Conservation (phyloP, 1,139 yeast genomes). For the Hansenula lynferdii region DNA sequence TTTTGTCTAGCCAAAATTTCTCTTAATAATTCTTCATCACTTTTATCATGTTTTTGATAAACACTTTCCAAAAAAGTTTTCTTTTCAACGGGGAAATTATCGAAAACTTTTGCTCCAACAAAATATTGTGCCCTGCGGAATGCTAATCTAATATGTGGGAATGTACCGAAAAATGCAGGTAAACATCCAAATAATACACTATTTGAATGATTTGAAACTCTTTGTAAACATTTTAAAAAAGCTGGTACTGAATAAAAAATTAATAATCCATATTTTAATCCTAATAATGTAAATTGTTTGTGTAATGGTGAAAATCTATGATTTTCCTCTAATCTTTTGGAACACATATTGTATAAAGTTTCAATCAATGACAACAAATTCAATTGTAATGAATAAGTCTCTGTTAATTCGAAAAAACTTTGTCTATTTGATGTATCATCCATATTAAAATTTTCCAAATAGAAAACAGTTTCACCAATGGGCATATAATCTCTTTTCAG, state of each 20-base stretch:
- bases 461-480: not conserved
- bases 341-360: not conserved
- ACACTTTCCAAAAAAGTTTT: not conserved
- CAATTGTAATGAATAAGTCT: not conserved
- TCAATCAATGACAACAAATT: not conserved
- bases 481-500: not conserved
- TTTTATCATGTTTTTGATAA: constrained; percentile 1
- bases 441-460: not conserved
- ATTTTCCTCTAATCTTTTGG: not conserved
- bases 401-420: not conserved
- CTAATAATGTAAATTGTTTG: not conserved
- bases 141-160: not conserved
- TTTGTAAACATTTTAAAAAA: not conserved
- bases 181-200: not conserved
- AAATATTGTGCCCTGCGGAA: constrained; percentile 1
- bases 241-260: not conserved
- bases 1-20: not conserved
- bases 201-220: not conserved
- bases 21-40: not conserved
- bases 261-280: constrained; percentile 1
- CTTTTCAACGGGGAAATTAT: constrained; percentile 1
- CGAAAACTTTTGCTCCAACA: not conserved
- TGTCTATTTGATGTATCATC: not conserved
- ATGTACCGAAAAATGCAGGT: not conserved
- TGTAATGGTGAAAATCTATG: not conserved